Percentiles rank a stretch among this genome's conserved stretches.
phyloP scores from a whole-genome alignment of 2,329 filamentous ascomycete genomes.

The Penicillium sp. region DNA sequence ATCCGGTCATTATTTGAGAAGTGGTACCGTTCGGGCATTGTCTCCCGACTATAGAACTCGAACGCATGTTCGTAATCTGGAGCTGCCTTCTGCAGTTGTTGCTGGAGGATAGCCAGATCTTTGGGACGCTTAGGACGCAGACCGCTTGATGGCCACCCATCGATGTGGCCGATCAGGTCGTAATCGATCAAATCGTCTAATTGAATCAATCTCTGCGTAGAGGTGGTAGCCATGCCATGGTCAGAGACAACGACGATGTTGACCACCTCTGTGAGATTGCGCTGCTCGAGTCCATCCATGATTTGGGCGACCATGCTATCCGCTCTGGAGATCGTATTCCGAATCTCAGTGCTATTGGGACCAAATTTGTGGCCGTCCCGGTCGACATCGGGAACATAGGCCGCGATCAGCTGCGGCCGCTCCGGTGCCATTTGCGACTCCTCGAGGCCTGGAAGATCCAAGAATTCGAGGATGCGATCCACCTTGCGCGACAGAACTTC shows the following conservation, averaged over 20 bases:
- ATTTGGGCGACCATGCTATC: constrained; percentile 77
- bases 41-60: constrained; percentile 77
- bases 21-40: constrained; percentile 92
- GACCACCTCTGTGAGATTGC: constrained; percentile 84
- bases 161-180: constrained; percentile 71
- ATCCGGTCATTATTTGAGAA: constrained; percentile 86
- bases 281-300: constrained; percentile 68
- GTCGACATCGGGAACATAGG: constrained; percentile 93
- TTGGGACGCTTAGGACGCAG: constrained; percentile 70
- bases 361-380: constrained; percentile 81
- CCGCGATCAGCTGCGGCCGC: constrained; percentile 85
- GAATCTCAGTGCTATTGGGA: constrained; percentile 91
- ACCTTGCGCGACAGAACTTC: constrained; percentile 75
- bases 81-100: constrained; percentile 53
- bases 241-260: constrained; percentile 96
- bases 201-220: constrained; percentile 73
- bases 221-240: constrained; percentile 96
- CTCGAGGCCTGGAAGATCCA: constrained; percentile 76
- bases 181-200: constrained; percentile 84
- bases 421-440: constrained; percentile 51
- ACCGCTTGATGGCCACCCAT: constrained; percentile 92
- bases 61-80: constrained; percentile 60
- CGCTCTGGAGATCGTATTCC: constrained; percentile 69
- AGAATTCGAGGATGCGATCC: constrained; percentile 69
- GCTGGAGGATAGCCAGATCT: constrained; percentile 66